Evolutionary conservation across 2,329 filamentous ascomycete genomes (phyloP), one percentile per base, ranked within the genome.

Genomic region (Exophiala phaeomuriformis): DNA sequence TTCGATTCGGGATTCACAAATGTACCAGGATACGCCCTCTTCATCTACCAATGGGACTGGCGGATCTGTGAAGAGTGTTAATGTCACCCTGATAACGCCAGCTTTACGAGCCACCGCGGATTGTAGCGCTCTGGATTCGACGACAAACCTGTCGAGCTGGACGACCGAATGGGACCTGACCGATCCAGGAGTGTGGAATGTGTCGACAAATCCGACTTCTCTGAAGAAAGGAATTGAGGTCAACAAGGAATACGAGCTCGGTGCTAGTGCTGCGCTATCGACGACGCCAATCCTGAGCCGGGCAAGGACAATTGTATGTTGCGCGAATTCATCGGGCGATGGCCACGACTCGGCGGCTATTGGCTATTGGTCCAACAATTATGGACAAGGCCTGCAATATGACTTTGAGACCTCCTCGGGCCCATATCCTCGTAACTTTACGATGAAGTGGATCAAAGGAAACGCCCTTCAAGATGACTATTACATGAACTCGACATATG

Each of bases 301-400:
- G 10, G 32, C 40, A 9, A 27, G 30, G 19, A 49, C 41, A 33
- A 19, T 54, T 5, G n/a, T 50, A n/a, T 56, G 53, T 31, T 56
- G 53, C 33, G 43, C 49, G 5, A 56, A 56, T 41, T 2, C 29
- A 19, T 52, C 53, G 6, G 43, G 44, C 9, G 10, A 30, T 12
- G 39, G 12, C 5, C 2, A n/a, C n/a, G 36, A 46, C n/a, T 33
- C 31, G 29, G 42, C 53, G 2, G 43, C 53, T 8, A 35, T 56
- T 19, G 54, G 54, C 9, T 56, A 56, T 30, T 56, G 54, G 54
- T 52, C 50, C 7, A 33, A 35, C 50, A 52, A 52, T 35, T 52
- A 52, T 30, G 29, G n/a, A 5, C 30, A 33, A 9, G 7, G 29
- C 3, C 36, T 29, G 35, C n/a, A 5, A 5, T 42, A 48, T 33